Base-by-base conservation (phyloP, 495 filamentous ascomycete species). In the Penicillium salamii region DNA sequence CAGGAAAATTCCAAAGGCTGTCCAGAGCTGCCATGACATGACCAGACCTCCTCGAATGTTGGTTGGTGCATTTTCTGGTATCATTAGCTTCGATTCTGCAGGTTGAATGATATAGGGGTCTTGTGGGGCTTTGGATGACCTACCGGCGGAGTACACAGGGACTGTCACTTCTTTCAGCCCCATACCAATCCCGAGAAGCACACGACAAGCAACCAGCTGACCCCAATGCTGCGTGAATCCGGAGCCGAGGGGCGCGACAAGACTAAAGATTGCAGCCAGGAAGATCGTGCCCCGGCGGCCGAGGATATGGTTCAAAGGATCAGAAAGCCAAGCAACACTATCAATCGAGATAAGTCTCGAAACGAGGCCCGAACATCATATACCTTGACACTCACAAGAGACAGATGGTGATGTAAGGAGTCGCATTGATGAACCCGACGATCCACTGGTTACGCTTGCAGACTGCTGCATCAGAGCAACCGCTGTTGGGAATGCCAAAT, bases 11-110 rank as follows among this genome's bases (percentile, higher is more conserved):
- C 88, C 87, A 50, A 91, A 91, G 2, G 88, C 88, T 7, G 87
- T 90, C 87, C 88, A 91, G 63, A 91, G 72, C 55, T 95, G 89
- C 88, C 88, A 92, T 13, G 72, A 79, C 88, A 95, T 92, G 31
- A 89, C 85, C n/a, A 95, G 67, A 7, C 80, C 86, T 38, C 89
- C 89, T 54, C 89, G 78, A 44, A 95, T 85, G 17, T 71, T 62
- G 13, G 89, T 83, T 1, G 89, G 89, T 9, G 78, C 73, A 62
- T 85, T 90, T 57, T 95, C 89, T 3, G 13, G 11, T 19, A 12
- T n/a, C 2, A 7, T 36, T 13, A 36, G 32, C 9, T 2, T 15
- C 4, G n/a, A n/a, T n/a, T n/a, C n/a, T n/a, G n/a, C n/a, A n/a
- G n/a, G n/a, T n/a, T n/a, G n/a, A 46, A 19, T n/a, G 17, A 12